Evolutionary conservation across 148 eudicot species (phyloP).

Genomic region (Rhododendron ovatum): DNA sequence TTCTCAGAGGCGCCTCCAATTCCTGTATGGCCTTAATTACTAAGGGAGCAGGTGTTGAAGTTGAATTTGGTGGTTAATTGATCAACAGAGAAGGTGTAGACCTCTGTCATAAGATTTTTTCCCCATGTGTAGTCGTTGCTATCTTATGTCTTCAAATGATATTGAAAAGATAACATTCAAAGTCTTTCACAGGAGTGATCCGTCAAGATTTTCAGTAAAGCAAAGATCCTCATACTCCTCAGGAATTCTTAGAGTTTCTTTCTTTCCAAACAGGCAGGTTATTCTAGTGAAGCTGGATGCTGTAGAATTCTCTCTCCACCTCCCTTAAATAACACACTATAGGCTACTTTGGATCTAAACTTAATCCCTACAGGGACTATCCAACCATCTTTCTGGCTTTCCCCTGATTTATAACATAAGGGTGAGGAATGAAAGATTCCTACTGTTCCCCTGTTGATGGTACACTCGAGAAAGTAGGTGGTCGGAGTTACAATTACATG

Average conservation of each 20-base stretch:
- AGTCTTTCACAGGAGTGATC: neutral
- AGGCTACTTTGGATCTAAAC: neutral
- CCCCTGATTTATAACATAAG: neutral
- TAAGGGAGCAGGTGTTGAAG: neutral
- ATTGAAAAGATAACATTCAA: neutral
- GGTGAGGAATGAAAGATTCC: neutral
- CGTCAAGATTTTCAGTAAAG: neutral
- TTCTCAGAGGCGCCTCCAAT: neutral
- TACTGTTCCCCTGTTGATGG: neutral
- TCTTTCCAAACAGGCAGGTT: neutral
- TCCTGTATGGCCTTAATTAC: neutral
- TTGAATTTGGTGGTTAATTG: neutral
- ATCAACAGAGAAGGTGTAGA: neutral
- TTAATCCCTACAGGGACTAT: neutral
- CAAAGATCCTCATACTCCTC: neutral
- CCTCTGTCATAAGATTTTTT: neutral
- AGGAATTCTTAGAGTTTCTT: neutral
- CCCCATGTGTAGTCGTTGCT: neutral
- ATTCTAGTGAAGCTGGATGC: neutral
- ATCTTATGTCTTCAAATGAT: neutral
- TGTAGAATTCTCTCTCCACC: neutral
- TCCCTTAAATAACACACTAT: neutral
- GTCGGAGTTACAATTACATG: neutral
- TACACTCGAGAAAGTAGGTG: neutral
- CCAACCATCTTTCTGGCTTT: neutral